phyloP scores from a whole-genome alignment of 306 rosid species.

The Glycine tomentella region DNA sequence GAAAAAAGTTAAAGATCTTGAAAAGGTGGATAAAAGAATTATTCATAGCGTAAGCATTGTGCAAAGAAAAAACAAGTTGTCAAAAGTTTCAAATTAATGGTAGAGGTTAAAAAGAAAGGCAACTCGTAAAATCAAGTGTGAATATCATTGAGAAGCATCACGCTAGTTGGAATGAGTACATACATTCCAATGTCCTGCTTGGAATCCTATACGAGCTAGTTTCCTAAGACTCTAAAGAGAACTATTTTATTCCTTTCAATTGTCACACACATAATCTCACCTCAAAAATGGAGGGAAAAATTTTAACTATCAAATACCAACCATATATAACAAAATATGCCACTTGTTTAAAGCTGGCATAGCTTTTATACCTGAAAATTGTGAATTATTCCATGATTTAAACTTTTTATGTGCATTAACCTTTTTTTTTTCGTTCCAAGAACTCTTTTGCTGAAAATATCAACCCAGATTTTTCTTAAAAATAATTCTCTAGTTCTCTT shows the following conservation, averaged over 20 bases:
- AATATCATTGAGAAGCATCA: constrained; percentile 39
- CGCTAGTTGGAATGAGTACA: constrained; percentile 21
- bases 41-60: constrained; percentile 57
- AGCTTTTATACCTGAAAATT: not conserved
- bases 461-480: not conserved
- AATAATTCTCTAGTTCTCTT: not conserved
- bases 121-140: not conserved
- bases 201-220: not conserved
- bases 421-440: not conserved
- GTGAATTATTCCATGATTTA: not conserved
- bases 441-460: constrained; percentile 12
- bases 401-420: not conserved
- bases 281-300: not conserved
- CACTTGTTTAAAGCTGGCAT: not conserved
- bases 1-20: too few relatives aligned
- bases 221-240: not conserved
- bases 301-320: not conserved
- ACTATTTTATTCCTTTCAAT: not conserved
- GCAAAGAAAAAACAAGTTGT: constrained; percentile 51
- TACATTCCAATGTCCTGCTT: constrained; percentile 3
- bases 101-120: constrained; percentile 39
- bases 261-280: not conserved
- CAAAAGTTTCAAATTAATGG: constrained; percentile 40
- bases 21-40: constrained; percentile 41
- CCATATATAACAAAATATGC: not conserved